Evolutionary conservation across 2,329 filamentous ascomycete genomes (phyloP).

Genomic region (Trichoderma sp.): DNA sequence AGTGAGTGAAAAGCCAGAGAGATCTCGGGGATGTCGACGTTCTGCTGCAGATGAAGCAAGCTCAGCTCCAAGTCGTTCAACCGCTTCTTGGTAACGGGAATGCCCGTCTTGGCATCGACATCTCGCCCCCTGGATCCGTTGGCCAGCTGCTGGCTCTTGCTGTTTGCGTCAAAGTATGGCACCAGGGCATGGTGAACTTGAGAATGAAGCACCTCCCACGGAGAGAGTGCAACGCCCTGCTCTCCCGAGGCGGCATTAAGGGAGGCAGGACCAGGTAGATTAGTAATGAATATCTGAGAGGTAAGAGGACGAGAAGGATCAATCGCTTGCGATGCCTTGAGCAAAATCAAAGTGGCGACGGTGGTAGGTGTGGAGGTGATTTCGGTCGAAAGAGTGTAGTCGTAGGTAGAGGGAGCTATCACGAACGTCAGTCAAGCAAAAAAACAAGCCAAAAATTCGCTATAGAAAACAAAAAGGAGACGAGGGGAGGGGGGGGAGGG

Average conservation of each 20-base stretch:
- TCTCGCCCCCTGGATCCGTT: slow-evolving; percentile 71
- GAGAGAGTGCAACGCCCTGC: slow-evolving; percentile 70
- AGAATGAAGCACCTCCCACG: slow-evolving; percentile 89
- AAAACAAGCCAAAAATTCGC: neutral
- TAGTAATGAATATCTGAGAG: slow-evolving; percentile 88
- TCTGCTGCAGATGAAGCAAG: slow-evolving; percentile 88
- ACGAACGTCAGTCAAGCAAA: slow-evolving; percentile 1
- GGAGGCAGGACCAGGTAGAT: slow-evolving; percentile 77
- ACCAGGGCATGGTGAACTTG: slow-evolving; percentile 87
- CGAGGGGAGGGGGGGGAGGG: neutral
- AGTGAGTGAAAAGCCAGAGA: slow-evolving; percentile 83
- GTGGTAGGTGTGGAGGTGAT: slow-evolving; percentile 78
- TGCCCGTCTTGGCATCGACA: slow-evolving; percentile 86
- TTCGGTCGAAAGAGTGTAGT: slow-evolving; percentile 78
- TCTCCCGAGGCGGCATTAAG: slow-evolving; percentile 64
- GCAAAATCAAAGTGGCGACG: slow-evolving; percentile 78
- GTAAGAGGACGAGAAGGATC: slow-evolving; percentile 78
- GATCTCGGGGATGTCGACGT: slow-evolving; percentile 94
- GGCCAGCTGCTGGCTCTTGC: slow-evolving; percentile 70
- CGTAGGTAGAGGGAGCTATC: slow-evolving; percentile 54
- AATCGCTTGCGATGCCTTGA: slow-evolving; percentile 86
- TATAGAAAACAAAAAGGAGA: neutral
- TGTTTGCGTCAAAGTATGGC: slow-evolving; percentile 96
- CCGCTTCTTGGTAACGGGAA: slow-evolving; percentile 95
- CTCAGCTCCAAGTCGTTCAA: slow-evolving; percentile 91